Evolutionary conservation across 164 flowering plant species (phyloP), one percentile per base, ranked within the genome.

Genomic region (Magnolia changhungtana): DNA sequence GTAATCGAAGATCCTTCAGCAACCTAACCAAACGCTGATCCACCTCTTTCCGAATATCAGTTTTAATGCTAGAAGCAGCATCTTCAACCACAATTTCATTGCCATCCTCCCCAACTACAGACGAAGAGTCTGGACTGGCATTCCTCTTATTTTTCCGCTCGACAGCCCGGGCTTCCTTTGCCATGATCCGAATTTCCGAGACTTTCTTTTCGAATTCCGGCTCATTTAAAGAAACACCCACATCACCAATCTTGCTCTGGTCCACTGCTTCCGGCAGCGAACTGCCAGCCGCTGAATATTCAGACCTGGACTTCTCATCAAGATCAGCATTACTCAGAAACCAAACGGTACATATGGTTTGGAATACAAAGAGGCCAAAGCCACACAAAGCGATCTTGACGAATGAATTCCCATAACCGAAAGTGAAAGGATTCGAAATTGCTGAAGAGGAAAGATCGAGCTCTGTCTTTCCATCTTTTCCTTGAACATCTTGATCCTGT

Each of bases 161-260:
- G 71, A 8, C 80, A 73, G 75, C 86, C 29, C 98, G 80, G 21
- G 84, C 98, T 63, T 88, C 86, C 85, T 89, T 87, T 0, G 98
- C 98, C 95, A 95, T 86, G 45, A 65, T 82, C 77, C 88, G 85
- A 72, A 95, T 93, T 71, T 90, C 89, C 11, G 27, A 78, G 67
- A 95, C 84, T 74, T 80, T 91, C 68, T 80, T 82, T 67, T 86
- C 86, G 73, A 90, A 11, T 63, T 81, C 84, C 27, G 72, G 52
- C 23, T 85, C 85, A 82, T 78, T 88, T 66, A 72, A 24, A 69
- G 59, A 21, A 59, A 70, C 68, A 23, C 66, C 79, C 68, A 72
- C 80, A 67, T 75, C 14, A 19, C 55, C 37, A 13, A 20, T 20
- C 18, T n/a, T 19, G 10, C 11, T 52, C 55, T 5, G 49, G 61